Conservation (phyloP, 225 moss, liverwort and hornwort genomes). For the Takakia lepidozioides region DNA sequence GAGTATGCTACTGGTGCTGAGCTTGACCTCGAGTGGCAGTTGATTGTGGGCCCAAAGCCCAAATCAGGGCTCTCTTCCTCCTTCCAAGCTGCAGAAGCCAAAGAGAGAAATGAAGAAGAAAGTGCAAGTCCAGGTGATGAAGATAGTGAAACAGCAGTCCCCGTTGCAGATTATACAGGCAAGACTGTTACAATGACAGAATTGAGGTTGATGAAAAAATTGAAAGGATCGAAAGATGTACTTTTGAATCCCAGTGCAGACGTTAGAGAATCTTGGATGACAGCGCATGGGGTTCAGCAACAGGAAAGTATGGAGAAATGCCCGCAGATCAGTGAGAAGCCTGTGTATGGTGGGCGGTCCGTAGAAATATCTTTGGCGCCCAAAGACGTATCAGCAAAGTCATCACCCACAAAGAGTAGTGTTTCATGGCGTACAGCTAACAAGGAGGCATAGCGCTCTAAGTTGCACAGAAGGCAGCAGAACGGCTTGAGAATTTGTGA, state of each 20-base stretch:
- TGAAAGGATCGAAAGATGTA: constrained; percentile 18
- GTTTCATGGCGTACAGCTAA: constrained; percentile 55
- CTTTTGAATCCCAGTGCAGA: constrained; percentile 14
- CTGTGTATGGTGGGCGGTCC: constrained; percentile 11
- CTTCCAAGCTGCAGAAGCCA: constrained; percentile 15
- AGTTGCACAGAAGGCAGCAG: constrained; percentile 50
- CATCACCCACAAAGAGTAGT: constrained; percentile 23
- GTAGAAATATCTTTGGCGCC: background rate
- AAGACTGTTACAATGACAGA: constrained; percentile 22
- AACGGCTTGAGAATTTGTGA: constrained; percentile 61
- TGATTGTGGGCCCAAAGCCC: constrained; percentile 70
- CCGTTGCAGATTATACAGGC: constrained; percentile 10
- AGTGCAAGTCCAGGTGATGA: constrained; percentile 26
- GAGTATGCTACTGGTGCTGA: constrained; percentile 53
- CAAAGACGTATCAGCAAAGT: background rate
- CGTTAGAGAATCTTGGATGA: constrained; percentile 5
- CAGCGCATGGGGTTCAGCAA: background rate
- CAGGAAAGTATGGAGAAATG: constrained; percentile 11
- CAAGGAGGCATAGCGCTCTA: constrained; percentile 47
- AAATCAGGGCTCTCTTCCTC: constrained; percentile 30
- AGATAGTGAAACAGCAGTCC: constrained; percentile 13
- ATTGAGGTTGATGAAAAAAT: constrained; percentile 32
- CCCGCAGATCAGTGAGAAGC: constrained; percentile 20
- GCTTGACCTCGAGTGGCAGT: constrained; percentile 83
- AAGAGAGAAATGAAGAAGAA: constrained; percentile 16